A percentile compares a stretch with the other conserved stretches of the same genome.
These are phyloP conservation scores for Grosmannia huntii DNA, from an alignment of 2,329 filamentous ascomycete genomes.

Conservation along the genomic window DNA sequence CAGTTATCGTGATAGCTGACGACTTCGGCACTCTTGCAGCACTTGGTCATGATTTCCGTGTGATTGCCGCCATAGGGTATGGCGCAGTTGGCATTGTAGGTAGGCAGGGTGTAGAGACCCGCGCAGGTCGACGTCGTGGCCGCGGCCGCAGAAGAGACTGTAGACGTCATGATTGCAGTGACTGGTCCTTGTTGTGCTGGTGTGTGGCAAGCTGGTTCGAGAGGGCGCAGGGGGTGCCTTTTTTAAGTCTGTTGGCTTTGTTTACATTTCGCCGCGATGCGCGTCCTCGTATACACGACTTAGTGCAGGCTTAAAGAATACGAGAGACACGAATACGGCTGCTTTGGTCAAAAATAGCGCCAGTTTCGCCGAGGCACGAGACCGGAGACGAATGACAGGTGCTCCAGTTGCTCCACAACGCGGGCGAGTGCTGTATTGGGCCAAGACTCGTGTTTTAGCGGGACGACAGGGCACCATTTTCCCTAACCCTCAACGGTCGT, in stretches of 20 bases:
- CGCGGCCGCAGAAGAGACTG: neutral
- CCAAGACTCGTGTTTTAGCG: neutral
- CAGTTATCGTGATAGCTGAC: conserved; percentile 3
- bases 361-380: neutral
- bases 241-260: neutral
- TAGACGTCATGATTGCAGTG: neutral
- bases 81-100: conserved; percentile 3
- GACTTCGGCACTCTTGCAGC: neutral
- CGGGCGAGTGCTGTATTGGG: neutral
- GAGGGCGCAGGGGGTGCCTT: neutral
- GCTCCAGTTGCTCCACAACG: neutral
- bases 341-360: neutral
- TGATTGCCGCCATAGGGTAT: conserved; percentile 4
- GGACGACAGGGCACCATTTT: neutral
- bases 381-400: neutral
- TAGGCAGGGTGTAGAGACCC: conserved; percentile 1
- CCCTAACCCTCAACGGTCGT: no score
- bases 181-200: neutral
- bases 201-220: neutral
- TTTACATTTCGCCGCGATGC: neutral
- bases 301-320: neutral
- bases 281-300: neutral
- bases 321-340: neutral
- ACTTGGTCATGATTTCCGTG: conserved; percentile 1
- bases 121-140: neutral